These are phyloP conservation scores for Leccinum boreale DNA, from an alignment of 768 basidiomycete species.

Conservation along the genomic window DNA sequence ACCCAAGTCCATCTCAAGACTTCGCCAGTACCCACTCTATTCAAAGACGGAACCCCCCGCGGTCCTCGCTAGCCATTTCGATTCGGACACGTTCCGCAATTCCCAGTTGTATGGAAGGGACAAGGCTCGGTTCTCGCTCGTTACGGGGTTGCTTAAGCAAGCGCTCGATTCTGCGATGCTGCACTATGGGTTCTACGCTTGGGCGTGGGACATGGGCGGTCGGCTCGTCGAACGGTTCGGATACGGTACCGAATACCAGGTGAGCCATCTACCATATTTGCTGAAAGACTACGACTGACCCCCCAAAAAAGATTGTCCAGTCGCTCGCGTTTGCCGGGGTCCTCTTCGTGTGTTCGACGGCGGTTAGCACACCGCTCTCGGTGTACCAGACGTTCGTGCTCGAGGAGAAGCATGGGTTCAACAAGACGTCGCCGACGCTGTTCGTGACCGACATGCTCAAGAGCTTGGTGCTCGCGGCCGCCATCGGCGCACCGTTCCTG, in stretches of 20 bases:
- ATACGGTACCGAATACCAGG: constrained; percentile 72
- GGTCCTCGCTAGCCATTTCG: constrained; percentile 67
- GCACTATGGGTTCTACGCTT: constrained; percentile 75
- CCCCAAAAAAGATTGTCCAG: constrained; percentile 57
- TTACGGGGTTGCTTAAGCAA: constrained; percentile 75
- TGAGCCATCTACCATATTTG: constrained; percentile 25
- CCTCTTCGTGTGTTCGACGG: constrained; percentile 60
- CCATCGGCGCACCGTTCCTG: constrained; percentile 81
- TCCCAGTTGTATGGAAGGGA: constrained; percentile 90
- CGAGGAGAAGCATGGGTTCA: constrained; percentile 95
- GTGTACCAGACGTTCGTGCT: constrained; percentile 90
- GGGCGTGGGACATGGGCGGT: constrained; percentile 75
- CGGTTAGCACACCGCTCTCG: constrained; percentile 72
- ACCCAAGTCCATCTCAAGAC: constrained; percentile 19
- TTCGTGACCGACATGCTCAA: constrained; percentile 83
- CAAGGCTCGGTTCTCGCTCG: constrained; percentile 80
- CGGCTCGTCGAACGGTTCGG: constrained; percentile 47
- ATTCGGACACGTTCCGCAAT: constrained; percentile 72
- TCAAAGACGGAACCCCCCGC: constrained; percentile 70
- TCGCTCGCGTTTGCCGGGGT: constrained; percentile 75
- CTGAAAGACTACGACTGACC: background rate
- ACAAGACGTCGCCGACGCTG: constrained; percentile 79
- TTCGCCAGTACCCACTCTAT: constrained; percentile 85
- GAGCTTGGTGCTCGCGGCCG: constrained; percentile 66
- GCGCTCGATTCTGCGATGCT: constrained; percentile 65